These are phyloP conservation scores for Monosporascus sp. DNA, from an alignment of 2,329 filamentous ascomycete species.

Conservation along the genomic window DNA sequence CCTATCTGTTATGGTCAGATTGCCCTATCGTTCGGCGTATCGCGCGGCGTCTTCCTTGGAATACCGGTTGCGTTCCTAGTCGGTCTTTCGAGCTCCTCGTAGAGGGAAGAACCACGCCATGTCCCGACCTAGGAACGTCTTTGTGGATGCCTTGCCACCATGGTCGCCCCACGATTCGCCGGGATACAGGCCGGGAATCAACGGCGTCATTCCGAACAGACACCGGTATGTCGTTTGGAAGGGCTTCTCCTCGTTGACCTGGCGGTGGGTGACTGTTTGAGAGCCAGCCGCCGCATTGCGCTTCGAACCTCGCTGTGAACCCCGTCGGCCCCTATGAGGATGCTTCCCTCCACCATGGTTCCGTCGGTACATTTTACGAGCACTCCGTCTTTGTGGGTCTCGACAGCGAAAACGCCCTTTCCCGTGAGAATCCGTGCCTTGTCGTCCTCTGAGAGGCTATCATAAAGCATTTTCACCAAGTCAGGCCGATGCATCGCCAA, in stretches of 20 bases:
- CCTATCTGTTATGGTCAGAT: conserved; percentile 2
- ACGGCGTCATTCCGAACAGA: conserved; percentile 8
- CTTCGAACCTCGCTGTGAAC: conserved; percentile 8
- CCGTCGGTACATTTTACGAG: conserved; percentile 10
- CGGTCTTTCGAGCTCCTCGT: conserved; percentile 7
- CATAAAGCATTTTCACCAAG: conserved; percentile 6
- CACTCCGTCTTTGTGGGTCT: conserved; percentile 5
- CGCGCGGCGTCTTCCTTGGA: conserved; percentile 6
- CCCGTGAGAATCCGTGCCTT: conserved; percentile 9
- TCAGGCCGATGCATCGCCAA: conserved; percentile 8
- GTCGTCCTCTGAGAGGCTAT: conserved; percentile 4
- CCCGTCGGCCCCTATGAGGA: conserved; percentile 14
- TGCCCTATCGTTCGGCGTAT: conserved; percentile 3
- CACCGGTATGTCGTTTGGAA: conserved; percentile 3
- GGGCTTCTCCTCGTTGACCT: background rate
- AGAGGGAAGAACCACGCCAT: conserved; percentile 10
- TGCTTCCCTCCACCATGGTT: conserved; percentile 9
- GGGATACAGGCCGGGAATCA: background rate
- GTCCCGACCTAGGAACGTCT: conserved; percentile 1
- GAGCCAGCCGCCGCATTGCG: conserved; percentile 8
- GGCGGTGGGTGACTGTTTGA: background rate
- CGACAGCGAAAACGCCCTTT: conserved; percentile 8
- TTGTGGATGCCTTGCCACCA: conserved; percentile 1
- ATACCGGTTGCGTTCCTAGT: conserved; percentile 5
- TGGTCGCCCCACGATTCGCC: conserved; percentile 1